A percentile compares a stretch with the other conserved stretches of the same genome.
Conservation (phyloP, 768 basidiomycete genomes). For the Asterophora parasitica region DNA sequence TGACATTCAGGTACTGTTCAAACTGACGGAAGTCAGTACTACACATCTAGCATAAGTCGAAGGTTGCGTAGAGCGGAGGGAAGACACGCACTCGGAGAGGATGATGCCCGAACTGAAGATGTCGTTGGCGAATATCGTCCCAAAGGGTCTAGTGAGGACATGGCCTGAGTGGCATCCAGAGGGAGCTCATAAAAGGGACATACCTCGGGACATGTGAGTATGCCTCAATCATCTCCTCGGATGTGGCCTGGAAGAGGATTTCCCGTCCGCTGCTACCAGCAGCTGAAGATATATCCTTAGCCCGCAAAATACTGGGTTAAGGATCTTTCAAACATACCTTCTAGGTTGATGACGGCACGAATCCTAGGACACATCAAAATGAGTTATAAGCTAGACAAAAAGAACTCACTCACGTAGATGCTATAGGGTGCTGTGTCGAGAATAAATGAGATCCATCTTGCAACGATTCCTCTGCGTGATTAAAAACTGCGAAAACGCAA, state of each 20-base stretch:
- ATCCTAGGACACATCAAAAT: conserved; percentile 44
- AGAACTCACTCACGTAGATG: conserved; percentile 51
- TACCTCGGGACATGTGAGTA: conserved; percentile 81
- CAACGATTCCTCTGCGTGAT: conserved; percentile 90
- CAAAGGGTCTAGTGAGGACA: conserved; percentile 58
- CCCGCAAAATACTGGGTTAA: not conserved
- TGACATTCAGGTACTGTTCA: conserved; percentile 82
- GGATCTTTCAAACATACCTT: conserved; percentile 46
- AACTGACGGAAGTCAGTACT: conserved; percentile 97
- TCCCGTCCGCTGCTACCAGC: conserved; percentile 87
- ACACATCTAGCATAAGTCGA: conserved; percentile 7
- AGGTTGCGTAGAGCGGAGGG: not conserved
- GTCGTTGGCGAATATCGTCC: conserved; percentile 86
- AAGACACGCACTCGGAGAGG: conserved; percentile 69
- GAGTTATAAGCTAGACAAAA: not conserved
- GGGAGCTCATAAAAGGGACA: conserved; percentile 4
- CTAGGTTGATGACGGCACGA: conserved; percentile 84
- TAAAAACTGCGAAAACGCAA: conserved; percentile 62
- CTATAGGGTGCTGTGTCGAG: conserved; percentile 81
- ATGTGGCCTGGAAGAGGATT: conserved; percentile 93
- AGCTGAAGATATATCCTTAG: conserved; percentile 36
- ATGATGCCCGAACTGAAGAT: conserved; percentile 90
- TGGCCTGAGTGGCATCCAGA: not conserved
- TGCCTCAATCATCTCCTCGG: conserved; percentile 90
- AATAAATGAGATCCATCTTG: conserved; percentile 95